phyloP scores from a whole-genome alignment of 164 flowering plant genomes.

The Nelumbo lutea region DNA sequence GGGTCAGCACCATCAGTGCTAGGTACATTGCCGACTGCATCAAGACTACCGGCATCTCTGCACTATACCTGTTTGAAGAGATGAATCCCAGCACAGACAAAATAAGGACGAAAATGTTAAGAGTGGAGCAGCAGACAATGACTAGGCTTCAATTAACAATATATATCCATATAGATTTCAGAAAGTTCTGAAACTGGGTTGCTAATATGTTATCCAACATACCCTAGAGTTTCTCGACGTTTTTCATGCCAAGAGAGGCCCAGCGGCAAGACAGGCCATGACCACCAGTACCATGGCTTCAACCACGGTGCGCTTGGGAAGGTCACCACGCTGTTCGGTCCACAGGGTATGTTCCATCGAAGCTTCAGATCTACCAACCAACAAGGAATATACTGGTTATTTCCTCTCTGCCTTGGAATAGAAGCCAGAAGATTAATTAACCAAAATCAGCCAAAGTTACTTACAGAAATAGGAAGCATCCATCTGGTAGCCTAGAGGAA shows the following conservation, averaged over 20 bases:
- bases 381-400: not conserved
- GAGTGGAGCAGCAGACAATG: not conserved
- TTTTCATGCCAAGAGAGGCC: slow-evolving; percentile 67
- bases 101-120: not conserved
- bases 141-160: not conserved
- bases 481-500: slow-evolving; percentile 84
- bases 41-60: slow-evolving; percentile 55
- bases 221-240: slow-evolving; percentile 60
- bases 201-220: slow-evolving; percentile 7
- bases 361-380: slow-evolving; percentile 49
- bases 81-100: not conserved
- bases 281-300: slow-evolving; percentile 93
- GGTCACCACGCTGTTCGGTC: slow-evolving; percentile 74
- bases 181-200: too few species aligned
- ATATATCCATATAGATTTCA: too few species aligned
- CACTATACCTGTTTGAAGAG: slow-evolving; percentile 46
- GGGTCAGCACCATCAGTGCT: slow-evolving; percentile 50
- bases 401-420: too few species aligned
- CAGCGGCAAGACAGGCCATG: slow-evolving; percentile 73
- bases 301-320: slow-evolving; percentile 70
- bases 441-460: slow-evolving; percentile 6
- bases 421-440: too few species aligned
- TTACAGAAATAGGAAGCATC: slow-evolving; percentile 77
- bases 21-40: slow-evolving; percentile 56
- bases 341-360: slow-evolving; percentile 69